phyloP scores from a whole-genome alignment of 179 eudicot species.

The Nepenthes alata region DNA sequence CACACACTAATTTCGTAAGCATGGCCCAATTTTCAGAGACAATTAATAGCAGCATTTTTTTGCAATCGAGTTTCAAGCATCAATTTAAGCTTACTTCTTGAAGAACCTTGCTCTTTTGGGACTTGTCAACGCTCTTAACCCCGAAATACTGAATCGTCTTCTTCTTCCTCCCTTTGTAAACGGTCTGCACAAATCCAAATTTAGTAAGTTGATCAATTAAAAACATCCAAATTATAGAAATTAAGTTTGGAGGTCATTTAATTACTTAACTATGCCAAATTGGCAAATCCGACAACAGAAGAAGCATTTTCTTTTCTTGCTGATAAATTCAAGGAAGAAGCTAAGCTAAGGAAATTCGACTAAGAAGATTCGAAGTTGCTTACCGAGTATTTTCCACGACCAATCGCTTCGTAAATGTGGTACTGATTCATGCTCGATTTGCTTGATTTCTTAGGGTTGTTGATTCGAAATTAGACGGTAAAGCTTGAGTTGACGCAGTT shows the following conservation, averaged over 20 bases:
- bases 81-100: conserved; percentile 57
- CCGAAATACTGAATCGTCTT: conserved; percentile 81
- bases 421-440: conserved; percentile 51
- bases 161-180: conserved; percentile 92
- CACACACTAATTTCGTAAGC: no score
- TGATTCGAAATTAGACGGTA: not conserved
- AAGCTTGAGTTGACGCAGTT: no score
- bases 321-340: not conserved
- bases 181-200: conserved; percentile 34
- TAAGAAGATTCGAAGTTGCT: not conserved
- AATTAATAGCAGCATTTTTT: no score
- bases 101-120: conserved; percentile 75
- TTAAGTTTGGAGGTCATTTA: not conserved
- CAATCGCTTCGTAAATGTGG: conserved; percentile 81
- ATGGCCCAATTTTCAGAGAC: no score
- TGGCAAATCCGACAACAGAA: not conserved
- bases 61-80: not conserved
- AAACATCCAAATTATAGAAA: not conserved
- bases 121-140: conserved; percentile 77
- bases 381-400: conserved; percentile 84
- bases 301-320: not conserved
- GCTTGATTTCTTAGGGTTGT: not conserved
- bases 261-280: not conserved
- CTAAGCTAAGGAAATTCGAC: not conserved
- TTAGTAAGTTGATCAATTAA: not conserved